phyloP scores from a whole-genome alignment of 345 rosid genomes.

The Ceriops zippeliana region DNA sequence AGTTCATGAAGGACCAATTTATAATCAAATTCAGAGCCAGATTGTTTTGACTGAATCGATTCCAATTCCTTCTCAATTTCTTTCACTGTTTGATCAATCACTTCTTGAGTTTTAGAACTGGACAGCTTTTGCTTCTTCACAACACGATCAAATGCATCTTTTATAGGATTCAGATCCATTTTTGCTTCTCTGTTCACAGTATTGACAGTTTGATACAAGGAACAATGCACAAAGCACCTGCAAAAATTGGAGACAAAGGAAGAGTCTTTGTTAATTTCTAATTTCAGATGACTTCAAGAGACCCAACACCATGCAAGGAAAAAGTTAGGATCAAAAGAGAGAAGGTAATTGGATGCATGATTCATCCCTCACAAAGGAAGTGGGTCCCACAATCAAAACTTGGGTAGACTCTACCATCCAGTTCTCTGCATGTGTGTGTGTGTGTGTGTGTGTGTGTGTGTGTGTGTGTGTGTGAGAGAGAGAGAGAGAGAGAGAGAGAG shows the following conservation, averaged over 20 bases:
- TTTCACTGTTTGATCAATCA: conserved; percentile 41
- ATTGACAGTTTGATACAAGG: background rate
- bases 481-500: too few species aligned
- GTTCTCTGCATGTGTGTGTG: too few species aligned
- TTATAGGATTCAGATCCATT: conserved; percentile 72
- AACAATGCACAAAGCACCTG: conserved; percentile 9
- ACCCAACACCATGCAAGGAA: too few species aligned
- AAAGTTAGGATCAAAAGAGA: too few species aligned
- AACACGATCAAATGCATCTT: conserved; percentile 77
- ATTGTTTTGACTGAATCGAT: conserved; percentile 20
- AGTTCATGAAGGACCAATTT: conserved; percentile 38
- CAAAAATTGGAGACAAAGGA: background rate
- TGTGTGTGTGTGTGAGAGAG: too few species aligned
- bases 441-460: too few species aligned
- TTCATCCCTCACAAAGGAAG: too few species aligned
- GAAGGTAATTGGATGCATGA: too few species aligned
- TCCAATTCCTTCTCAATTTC: conserved; percentile 53
- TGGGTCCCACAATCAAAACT: too few species aligned
- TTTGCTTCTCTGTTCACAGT: background rate
- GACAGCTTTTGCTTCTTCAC: conserved; percentile 69
- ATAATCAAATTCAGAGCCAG: conserved; percentile 26
- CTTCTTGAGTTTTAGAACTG: conserved; percentile 48
- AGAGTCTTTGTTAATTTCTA: too few species aligned
- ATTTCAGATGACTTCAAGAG: too few species aligned
- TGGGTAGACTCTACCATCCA: too few species aligned